phyloP scores from a whole-genome alignment of 768 basidiomycete species.

The Hirschioporus abietinus region DNA sequence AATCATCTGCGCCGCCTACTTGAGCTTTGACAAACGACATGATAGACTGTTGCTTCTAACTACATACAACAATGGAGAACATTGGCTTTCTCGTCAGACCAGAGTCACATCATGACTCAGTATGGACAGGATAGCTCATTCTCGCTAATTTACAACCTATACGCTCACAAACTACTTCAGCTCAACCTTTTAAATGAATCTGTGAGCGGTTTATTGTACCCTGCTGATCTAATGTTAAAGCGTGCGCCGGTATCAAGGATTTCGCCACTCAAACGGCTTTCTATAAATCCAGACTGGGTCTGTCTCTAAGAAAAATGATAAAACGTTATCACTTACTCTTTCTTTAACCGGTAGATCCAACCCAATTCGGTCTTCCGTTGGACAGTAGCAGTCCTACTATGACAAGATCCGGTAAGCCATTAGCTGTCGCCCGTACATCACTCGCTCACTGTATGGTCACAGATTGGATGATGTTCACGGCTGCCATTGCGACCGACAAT shows the following conservation, averaged over 20 bases:
- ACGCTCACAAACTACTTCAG: background rate
- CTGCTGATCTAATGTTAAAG: conserved; percentile 28
- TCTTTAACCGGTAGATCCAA: too few relatives aligned
- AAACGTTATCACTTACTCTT: too few relatives aligned
- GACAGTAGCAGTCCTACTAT: background rate
- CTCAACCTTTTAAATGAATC: background rate
- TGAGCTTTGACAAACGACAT: background rate
- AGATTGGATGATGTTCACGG: too few relatives aligned
- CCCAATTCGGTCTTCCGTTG: background rate
- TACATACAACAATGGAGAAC: background rate
- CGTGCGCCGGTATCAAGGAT: conserved; percentile 14
- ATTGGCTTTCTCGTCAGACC: background rate
- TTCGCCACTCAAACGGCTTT: too few relatives aligned
- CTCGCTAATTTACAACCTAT: background rate
- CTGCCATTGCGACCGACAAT: too few relatives aligned
- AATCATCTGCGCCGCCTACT: background rate
- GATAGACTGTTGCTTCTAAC: background rate
- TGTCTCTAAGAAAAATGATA: too few relatives aligned
- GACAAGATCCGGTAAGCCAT: background rate
- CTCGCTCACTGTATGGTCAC: too few relatives aligned
- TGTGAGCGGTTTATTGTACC: conserved; percentile 16
- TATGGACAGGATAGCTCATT: background rate
- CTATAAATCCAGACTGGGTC: too few relatives aligned
- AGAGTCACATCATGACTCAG: background rate
- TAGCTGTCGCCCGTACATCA: too few relatives aligned